These are phyloP conservation scores for Phytophthora citricola DNA, from an alignment of 352 stramenopile species.

Conservation along the genomic window DNA sequence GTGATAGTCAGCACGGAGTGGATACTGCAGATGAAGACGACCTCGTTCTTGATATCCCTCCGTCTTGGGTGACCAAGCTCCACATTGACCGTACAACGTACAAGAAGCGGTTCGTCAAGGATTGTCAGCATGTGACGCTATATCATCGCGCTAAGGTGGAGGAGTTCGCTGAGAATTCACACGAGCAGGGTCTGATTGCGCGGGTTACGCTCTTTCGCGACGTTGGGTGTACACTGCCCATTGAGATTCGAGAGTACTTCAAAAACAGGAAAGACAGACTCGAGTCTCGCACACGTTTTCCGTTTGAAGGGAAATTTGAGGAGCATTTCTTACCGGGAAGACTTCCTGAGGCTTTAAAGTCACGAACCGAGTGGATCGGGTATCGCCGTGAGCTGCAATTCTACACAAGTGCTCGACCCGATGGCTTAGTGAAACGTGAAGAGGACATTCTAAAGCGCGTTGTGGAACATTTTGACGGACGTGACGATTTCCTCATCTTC, in stretches of 20 bases:
- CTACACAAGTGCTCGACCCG: slow-evolving; percentile 89
- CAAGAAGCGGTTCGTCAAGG: slow-evolving; percentile 87
- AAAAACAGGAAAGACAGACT: slow-evolving; percentile 93
- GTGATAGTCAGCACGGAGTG: slow-evolving; percentile 60
- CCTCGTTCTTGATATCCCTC: slow-evolving; percentile 84
- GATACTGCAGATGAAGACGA: slow-evolving; percentile 64
- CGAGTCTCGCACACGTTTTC: slow-evolving; percentile 73
- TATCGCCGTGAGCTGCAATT: slow-evolving; percentile 91
- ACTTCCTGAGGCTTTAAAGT: slow-evolving; percentile 75
- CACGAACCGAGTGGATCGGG: slow-evolving; percentile 88
- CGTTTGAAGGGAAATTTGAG: slow-evolving; percentile 88
- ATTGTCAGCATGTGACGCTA: slow-evolving; percentile 88
- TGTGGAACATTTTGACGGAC: slow-evolving; percentile 85
- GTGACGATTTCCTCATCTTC: slow-evolving; percentile 88
- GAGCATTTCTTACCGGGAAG: slow-evolving; percentile 82
- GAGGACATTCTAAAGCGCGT: slow-evolving; percentile 92
- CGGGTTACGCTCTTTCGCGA: slow-evolving; percentile 90
- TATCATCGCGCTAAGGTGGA: slow-evolving; percentile 93
- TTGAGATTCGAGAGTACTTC: slow-evolving; percentile 94
- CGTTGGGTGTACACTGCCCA: slow-evolving; percentile 69
- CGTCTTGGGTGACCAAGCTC: slow-evolving; percentile 86
- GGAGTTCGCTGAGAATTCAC: slow-evolving; percentile 90
- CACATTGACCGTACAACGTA: slow-evolving; percentile 75
- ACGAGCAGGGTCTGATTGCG: slow-evolving; percentile 89
- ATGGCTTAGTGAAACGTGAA: slow-evolving; percentile 86